phyloP scores from a whole-genome alignment of 2,329 filamentous ascomycete genomes.

The Curvularia sp. region DNA sequence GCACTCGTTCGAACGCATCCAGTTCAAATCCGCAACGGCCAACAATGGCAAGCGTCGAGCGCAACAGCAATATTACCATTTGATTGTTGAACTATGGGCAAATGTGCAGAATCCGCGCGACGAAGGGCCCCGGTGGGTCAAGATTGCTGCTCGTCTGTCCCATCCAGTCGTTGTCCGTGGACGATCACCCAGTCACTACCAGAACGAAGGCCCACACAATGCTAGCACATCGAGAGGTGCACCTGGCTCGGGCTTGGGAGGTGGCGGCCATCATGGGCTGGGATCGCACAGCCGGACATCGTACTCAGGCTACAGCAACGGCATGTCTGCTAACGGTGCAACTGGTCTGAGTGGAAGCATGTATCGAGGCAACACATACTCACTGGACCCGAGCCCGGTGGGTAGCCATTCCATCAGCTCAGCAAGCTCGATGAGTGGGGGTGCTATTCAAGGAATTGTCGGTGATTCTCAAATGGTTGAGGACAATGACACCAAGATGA shows the following conservation, averaged over 20 bases:
- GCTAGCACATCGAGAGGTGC: constrained; percentile 43
- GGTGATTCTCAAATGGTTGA: constrained; percentile 52
- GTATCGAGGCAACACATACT: constrained; percentile 48
- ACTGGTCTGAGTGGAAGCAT: constrained; percentile 42
- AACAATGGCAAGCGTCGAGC: constrained; percentile 92
- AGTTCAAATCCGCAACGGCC: constrained; percentile 92
- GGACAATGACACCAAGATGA: constrained; percentile 49
- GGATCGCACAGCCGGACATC: constrained; percentile 67
- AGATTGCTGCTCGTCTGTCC: constrained; percentile 46
- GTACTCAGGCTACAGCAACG: constrained; percentile 44
- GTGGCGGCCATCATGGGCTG: constrained; percentile 62
- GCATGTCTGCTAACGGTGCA: constrained; percentile 40
- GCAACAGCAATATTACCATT: constrained; percentile 89
- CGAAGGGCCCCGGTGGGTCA: constrained; percentile 44
- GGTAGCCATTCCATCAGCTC: constrained; percentile 56
- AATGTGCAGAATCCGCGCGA: constrained; percentile 46
- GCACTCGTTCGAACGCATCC: constrained; percentile 84
- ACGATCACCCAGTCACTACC: constrained; percentile 54
- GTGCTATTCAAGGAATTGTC: constrained; percentile 51
- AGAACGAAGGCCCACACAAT: constrained; percentile 55
- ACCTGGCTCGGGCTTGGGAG: constrained; percentile 41
- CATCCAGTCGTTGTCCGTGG: constrained; percentile 52
- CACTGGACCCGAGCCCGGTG: constrained; percentile 49
- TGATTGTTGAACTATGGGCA: constrained; percentile 73
- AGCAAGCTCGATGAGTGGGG: constrained; percentile 51